Evolutionary conservation across 2,329 filamentous ascomycete genomes (phyloP), one percentile per base, ranked within the genome.

Genomic region (Aspergillus phoenicis): DNA sequence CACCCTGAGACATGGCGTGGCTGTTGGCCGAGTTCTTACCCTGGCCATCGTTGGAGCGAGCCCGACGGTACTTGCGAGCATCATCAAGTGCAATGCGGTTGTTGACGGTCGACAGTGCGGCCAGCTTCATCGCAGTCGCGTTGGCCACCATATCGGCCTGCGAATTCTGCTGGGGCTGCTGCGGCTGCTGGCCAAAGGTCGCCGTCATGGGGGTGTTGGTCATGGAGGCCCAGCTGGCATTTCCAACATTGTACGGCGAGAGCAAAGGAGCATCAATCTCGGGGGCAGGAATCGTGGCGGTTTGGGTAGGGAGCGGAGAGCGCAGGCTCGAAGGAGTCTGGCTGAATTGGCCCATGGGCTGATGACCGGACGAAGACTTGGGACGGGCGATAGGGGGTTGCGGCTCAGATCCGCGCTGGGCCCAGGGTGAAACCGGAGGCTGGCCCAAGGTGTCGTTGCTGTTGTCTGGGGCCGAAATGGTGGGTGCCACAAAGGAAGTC

Each of bases 121-220:
- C 95, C 55, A 99, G 85, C 78, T 99, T 99, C 95, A 99, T 99
- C 22, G 95, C 95, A 15, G 95, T 98, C 26, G 95, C 95, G 74
- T 98, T 99, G 61, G 95, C 95, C 60, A 99, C 90, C 94, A 98
- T 98, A 72, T 99, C 95, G 15, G 93, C 93, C 75, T 97, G 93
- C 59, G 85, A 88, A 64, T 82, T 82, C 36, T 67, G 66, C 38
- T 68, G 63, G 17, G 66, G 70, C 54, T 65, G 68, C 51, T 73
- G 70, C 68, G 82, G 83, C 62, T 83, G 79, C 30, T 77, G 77
- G 65, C 85, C 89, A 77, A 98, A 99, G 67, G 89, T 94, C 43
- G 91, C 82, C 5, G 94, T 91, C 90, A 98, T 96, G 2, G 95
- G 95, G 2, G 95, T 99, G 80, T 97, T 98, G 65, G 96, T 89